A percentile compares a stretch with the other conserved stretches of the same genome.
These are phyloP conservation scores for Vaccinium darrowii DNA, from an alignment of 148 eudicot genomes.

Conservation along the genomic window DNA sequence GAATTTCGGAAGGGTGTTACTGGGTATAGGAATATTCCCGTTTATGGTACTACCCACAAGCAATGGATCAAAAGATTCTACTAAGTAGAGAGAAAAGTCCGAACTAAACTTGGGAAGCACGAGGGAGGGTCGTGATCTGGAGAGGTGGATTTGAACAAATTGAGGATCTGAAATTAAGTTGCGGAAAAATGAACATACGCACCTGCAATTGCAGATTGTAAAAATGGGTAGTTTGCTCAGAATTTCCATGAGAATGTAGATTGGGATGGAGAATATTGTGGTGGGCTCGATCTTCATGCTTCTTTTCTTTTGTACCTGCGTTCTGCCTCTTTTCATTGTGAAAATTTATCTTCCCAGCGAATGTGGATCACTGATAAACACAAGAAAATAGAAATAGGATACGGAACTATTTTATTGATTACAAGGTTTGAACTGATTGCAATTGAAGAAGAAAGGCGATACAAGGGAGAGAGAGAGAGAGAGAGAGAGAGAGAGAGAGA, in stretches of 20 bases:
- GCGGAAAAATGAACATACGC: not conserved
- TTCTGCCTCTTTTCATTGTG: not conserved
- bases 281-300: not conserved
- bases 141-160: not conserved
- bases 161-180: not conserved
- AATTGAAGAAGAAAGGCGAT: too few species aligned
- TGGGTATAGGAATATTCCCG: not conserved
- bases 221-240: not conserved
- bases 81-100: not conserved
- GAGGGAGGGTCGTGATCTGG: not conserved
- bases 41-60: not conserved
- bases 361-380: too few species aligned
- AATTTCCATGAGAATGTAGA: not conserved
- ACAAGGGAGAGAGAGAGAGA: too few species aligned
- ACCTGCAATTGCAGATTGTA: not conserved
- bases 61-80: not conserved
- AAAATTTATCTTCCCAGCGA: not conserved
- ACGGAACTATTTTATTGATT: not conserved
- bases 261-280: not conserved
- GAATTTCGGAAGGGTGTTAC: not conserved
- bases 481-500: too few species aligned
- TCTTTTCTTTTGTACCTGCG: too few species aligned
- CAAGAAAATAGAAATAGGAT: too few species aligned
- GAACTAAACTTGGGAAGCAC: too few species aligned
- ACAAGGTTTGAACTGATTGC: too few species aligned